Evolutionary conservation across 768 basidiomycete species (phyloP).

Genomic region (Coprinellus micaceus): DNA sequence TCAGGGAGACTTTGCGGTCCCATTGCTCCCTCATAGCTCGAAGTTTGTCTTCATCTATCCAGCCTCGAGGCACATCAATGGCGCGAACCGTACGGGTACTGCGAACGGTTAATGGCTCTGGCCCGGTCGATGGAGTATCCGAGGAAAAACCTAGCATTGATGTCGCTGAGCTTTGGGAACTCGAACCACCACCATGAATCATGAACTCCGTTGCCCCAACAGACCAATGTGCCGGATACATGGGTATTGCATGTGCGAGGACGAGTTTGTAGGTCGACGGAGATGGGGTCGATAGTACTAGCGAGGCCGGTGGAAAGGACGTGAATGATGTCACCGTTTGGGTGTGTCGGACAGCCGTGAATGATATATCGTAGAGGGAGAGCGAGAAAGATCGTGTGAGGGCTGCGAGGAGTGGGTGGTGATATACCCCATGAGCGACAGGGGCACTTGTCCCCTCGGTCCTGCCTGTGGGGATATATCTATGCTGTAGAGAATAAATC

Average conservation of each 20-base stretch:
- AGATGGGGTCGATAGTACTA: conserved; percentile 69
- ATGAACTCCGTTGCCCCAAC: conserved; percentile 74
- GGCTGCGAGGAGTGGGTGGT: conserved; percentile 74
- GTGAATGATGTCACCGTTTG: conserved; percentile 76
- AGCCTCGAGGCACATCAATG: conserved; percentile 67
- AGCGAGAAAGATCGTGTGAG: conserved; percentile 66
- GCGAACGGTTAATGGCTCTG: conserved; percentile 42
- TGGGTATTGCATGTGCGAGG: conserved; percentile 69
- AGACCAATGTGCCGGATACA: conserved; percentile 80
- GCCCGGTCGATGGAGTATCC: conserved; percentile 19
- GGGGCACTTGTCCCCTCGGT: conserved; percentile 38
- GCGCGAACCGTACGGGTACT: conserved; percentile 64
- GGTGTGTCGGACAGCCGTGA: conserved; percentile 45
- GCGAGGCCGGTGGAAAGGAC: conserved; percentile 73
- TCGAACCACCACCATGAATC: conserved; percentile 39
- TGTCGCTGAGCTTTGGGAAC: conserved; percentile 14
- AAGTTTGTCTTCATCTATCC: conserved; percentile 66
- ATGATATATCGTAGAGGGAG: conserved; percentile 67
- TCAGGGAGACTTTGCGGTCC: conserved; percentile 65
- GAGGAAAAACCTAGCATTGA: conserved; percentile 19
- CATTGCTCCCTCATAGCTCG: conserved; percentile 68
- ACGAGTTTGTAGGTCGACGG: conserved; percentile 65
- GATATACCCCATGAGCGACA: conserved; percentile 66
- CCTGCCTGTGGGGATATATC: conserved; percentile 45
- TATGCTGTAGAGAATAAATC: conserved; percentile 38